Evolutionary conservation across 192 early-diverging fungal species (phyloP).

Genomic region (Gamsiella multidivaricata): DNA sequence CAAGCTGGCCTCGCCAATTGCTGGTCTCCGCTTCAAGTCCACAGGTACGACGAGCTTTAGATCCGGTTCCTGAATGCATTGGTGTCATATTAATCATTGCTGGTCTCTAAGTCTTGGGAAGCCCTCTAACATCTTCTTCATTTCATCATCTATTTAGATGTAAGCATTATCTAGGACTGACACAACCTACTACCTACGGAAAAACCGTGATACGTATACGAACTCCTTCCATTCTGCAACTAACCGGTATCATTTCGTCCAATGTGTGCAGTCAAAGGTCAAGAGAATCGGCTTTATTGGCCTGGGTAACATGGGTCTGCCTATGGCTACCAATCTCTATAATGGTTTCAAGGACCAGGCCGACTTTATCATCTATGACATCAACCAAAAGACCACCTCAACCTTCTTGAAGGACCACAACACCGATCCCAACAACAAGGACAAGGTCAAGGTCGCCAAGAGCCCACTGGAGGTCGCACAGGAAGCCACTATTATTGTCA

Average conservation of each 20-base stretch:
- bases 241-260: not conserved
- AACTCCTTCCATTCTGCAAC: not conserved
- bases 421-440: constrained; percentile 33
- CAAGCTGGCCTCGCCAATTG: constrained; percentile 21
- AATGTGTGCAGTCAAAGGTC: constrained; percentile 37
- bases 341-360: constrained; percentile 60
- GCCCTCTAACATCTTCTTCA: not conserved
- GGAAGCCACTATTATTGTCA: constrained; percentile 80
- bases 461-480: constrained; percentile 79
- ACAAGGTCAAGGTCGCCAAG: constrained; percentile 64
- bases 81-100: too few species aligned
- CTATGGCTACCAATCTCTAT: constrained; percentile 91
- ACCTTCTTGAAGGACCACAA: constrained; percentile 65
- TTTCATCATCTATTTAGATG: constrained; percentile 7
- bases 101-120: too few species aligned
- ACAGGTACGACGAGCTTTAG: constrained; percentile 18
- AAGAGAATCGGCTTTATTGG: constrained; percentile 87
- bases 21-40: constrained; percentile 47
- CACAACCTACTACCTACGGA: not conserved
- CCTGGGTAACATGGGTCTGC: constrained; percentile 90
- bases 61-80: too few species aligned
- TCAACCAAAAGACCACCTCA: constrained; percentile 63
- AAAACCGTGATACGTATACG: not conserved
- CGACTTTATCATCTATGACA: constrained; percentile 81
- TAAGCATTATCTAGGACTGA: constrained; percentile 6